phyloP scores from a whole-genome alignment of 768 basidiomycete genomes.

The Neoboletus subvelutipes region DNA sequence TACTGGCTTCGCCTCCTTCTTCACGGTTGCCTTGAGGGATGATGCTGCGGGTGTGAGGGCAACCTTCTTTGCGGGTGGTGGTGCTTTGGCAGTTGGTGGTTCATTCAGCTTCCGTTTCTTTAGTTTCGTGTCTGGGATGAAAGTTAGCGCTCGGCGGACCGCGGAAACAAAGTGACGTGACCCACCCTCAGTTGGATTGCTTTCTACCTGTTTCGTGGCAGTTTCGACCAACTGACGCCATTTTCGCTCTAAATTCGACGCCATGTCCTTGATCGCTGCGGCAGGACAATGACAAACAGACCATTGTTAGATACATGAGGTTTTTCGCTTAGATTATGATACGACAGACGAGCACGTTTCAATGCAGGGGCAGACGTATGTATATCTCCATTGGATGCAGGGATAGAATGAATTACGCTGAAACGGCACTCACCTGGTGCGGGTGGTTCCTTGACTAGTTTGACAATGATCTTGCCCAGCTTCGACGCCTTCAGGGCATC shows the following conservation, averaged over 20 bases:
- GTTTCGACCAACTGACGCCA: slow-evolving; percentile 68
- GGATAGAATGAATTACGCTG: slow-evolving; percentile 15
- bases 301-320: slow-evolving; percentile 67
- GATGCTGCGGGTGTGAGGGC: slow-evolving; percentile 39
- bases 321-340: slow-evolving; percentile 34
- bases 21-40: slow-evolving; percentile 40
- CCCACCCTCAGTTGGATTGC: slow-evolving; percentile 65
- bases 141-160: slow-evolving; percentile 26
- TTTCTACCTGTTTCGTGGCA: slow-evolving; percentile 45
- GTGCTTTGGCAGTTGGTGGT: slow-evolving; percentile 42
- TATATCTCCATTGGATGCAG: slow-evolving; percentile 29
- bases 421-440: slow-evolving; percentile 68
- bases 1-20: slow-evolving; percentile 52
- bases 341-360: slow-evolving; percentile 32
- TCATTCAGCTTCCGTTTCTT: slow-evolving; percentile 80
- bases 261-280: slow-evolving; percentile 92
- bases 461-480: slow-evolving; percentile 77
- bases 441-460: slow-evolving; percentile 72
- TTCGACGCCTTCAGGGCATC: slow-evolving; percentile 69
- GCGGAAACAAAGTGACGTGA: slow-evolving; percentile 50
- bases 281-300: slow-evolving; percentile 41
- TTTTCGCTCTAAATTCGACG: slow-evolving; percentile 80
- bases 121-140: slow-evolving; percentile 47
- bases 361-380: slow-evolving; percentile 29
- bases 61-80: slow-evolving; percentile 65